Evolutionary conservation across 352 stramenopile genomes (phyloP), one percentile per base, ranked within the genome.

Genomic region (Pythium apleroticum): DNA sequence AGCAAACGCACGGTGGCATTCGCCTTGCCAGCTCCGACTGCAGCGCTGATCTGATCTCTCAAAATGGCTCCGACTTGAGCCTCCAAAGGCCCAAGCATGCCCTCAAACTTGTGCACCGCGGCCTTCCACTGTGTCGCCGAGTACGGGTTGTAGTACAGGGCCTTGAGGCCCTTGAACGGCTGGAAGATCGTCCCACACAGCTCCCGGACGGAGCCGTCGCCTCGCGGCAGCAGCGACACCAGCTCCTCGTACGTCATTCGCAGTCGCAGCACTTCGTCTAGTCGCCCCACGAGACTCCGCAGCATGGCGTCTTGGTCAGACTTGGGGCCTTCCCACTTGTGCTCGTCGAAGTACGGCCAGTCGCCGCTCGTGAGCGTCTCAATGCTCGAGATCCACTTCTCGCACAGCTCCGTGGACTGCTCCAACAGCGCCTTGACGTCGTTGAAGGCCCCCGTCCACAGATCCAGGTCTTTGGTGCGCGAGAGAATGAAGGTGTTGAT

Each of bases 141-240:
- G 81, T 98, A 98, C 27, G 85, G 78, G 62, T 97, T 98, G 76
- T 96, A 97, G 57, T 95, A 89, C 2, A 97, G 71, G 35, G 84
- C 80, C 52, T 88, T 74, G 17, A 95, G 71, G 11, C 56, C 68
- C 2, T 78, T 68, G 53, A 97, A 93, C 0, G 82, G 83, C 30
- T 73, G 59, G 56, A 97, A 97, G 63, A 83, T 87, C n/a, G 74
- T 66, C 3, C 64, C 57, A 1, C 74, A 67, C 27, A 88, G 77
- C 45, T 78, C 71, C 25, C 25, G 28, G 2, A 57, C 54, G 5
- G 70, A 65, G 17, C 80, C 74, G 49, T 74, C 68, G 9, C 82
- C 65, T 12, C 67, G 68, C 1, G 82, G 75, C 25, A 94, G 57
- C 2, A 97, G 73, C 20, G 78, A 87, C 4, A 81, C 65, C n/a